Base-by-base conservation (phyloP, 164 flowering plant species). In the Piper longum region DNA sequence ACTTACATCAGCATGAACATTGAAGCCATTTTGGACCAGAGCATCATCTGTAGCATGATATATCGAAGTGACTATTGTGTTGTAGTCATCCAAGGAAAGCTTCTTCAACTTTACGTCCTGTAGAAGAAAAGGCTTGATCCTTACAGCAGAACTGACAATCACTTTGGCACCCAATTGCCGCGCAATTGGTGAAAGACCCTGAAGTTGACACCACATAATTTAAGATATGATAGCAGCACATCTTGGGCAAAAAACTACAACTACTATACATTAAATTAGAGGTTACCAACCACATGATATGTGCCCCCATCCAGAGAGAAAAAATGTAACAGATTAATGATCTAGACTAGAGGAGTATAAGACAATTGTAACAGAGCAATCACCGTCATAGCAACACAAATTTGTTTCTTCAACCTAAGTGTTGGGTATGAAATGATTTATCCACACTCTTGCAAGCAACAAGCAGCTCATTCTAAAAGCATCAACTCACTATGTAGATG, bases 161-260 rank as follows among this genome's bases (percentile, higher is more conserved):
- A 93, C 97, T 75, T 75, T 82, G 72, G 87, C 86, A 18, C 71
- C 92, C 78, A 93, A 68, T 59, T 71, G 81, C 61, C 64, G 70
- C 45, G 99, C 85, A 71, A 81, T 60, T 57, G 95, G 84, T 4
- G 72, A 60, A 68, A 78, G 71, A 66, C 77, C 82, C 97, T 89
- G 83, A 58, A 59, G 67, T n/a, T 36, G 52, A 48, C 52, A 48
- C 52, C 52, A 48, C 7, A 48, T 12, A 8, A 48, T 3, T 14
- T 9, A 48, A 44, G 14, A 9, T 48, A 48, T 48, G 14, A 26
- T 26, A 26, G 36, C 36, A 26, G 36, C 36, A 26, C 2, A 26
- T 26, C 36, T 26, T 26, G 36, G 36, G 2, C 36, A 26, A 26
- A 26, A 26, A 26, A 26, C 36, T 26, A 26, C 36, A 0, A 26